These are phyloP conservation scores for Pleurozium schreberi DNA, from an alignment of 225 moss, liverwort and hornwort species.

Conservation along the genomic window DNA sequence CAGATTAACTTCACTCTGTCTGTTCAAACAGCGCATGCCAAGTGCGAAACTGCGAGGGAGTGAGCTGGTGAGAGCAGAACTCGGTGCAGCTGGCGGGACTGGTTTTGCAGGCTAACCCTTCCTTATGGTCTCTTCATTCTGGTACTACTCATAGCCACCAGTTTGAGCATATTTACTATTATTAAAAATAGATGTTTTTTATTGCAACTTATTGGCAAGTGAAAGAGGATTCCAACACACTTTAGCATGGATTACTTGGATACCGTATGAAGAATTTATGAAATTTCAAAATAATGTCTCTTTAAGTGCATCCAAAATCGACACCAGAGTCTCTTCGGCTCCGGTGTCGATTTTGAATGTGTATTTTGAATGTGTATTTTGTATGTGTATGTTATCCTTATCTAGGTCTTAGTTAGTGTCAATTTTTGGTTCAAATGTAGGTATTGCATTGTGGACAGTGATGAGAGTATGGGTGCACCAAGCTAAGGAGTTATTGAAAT, in stretches of 20 bases:
- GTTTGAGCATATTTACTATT: not conserved
- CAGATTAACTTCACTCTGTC: not conserved
- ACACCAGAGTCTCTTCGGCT: accelerated
- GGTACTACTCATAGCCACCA: not conserved
- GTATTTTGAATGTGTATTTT: no score
- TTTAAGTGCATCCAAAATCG: not conserved
- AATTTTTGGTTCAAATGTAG: not conserved
- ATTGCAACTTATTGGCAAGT: not conserved
- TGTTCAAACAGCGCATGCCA: not conserved
- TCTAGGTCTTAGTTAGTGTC: not conserved
- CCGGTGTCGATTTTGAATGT: not conserved
- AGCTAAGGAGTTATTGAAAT: accelerated
- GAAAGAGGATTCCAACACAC: not conserved
- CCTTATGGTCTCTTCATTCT: not conserved
- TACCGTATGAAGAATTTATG: no score
- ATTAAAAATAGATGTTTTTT: not conserved
- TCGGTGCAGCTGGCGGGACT: not conserved
- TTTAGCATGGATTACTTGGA: not conserved
- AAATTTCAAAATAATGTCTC: no score
- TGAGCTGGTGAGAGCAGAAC: not conserved
- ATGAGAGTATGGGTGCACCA: no score
- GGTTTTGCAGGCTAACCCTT: not conserved
- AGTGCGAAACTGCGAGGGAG: not conserved
- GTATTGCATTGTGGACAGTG: accelerated
- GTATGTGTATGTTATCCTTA: accelerated